A percentile compares a stretch with the other conserved stretches of the same genome.
Conservation (phyloP, 2,329 filamentous ascomycete species). For the Thielaviopsis populi region DNA sequence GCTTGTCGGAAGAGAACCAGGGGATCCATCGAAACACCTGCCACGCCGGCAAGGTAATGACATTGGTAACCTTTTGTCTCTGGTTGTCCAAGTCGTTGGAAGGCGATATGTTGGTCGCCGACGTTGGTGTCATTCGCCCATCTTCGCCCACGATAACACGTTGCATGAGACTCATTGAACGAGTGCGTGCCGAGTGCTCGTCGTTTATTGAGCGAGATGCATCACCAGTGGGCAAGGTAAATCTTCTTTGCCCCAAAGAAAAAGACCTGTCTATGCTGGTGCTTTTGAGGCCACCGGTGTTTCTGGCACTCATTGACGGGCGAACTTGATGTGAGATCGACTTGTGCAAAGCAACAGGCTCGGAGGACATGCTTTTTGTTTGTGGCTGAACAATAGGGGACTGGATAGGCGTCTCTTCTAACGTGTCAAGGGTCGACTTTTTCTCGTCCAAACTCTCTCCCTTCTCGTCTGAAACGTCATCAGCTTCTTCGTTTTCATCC, state of each 20-base stretch:
- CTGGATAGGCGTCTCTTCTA: background rate
- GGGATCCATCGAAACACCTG: conserved; percentile 92
- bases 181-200: conserved; percentile 6
- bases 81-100: conserved; percentile 22
- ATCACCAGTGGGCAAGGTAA: background rate
- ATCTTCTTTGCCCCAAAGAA: background rate
- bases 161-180: conserved; percentile 47
- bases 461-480: background rate
- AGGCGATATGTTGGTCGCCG: conserved; percentile 22
- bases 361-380: background rate
- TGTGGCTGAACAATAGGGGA: background rate
- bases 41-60: conserved; percentile 91
- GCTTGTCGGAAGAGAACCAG: conserved; percentile 57
- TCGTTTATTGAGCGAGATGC: background rate
- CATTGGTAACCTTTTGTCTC: conserved; percentile 47
- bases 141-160: conserved; percentile 40
- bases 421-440: background rate
- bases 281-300: background rate
- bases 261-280: background rate
- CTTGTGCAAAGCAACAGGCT: background rate
- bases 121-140: conserved; percentile 17
- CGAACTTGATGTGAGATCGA: background rate
- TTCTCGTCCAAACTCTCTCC: background rate
- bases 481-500: background rate
- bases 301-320: background rate